Conservation (phyloP, 169 alveolate genomes). For the Pseudocohnilembus persalinus region DNA sequence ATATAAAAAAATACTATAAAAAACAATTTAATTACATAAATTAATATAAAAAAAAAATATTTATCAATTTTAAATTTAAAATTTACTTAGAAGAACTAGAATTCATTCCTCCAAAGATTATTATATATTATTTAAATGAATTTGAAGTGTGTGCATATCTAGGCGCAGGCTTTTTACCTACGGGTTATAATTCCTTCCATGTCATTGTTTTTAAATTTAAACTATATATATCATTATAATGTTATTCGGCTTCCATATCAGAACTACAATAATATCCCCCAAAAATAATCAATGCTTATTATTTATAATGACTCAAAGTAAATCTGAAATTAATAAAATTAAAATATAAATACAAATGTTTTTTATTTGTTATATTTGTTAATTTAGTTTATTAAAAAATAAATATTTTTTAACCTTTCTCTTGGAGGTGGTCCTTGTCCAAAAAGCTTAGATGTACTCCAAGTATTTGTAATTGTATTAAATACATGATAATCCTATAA, state of each 20-base stretch:
- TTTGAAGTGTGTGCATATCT: constrained; percentile 51
- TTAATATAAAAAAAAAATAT: no score
- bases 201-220: constrained; percentile 42
- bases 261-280: constrained; percentile 52
- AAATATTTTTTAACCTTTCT: constrained; percentile 28
- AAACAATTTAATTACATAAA: no score
- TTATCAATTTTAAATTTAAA: no score
- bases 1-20: no score
- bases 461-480: constrained; percentile 35
- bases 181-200: constrained; percentile 42
- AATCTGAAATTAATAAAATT: not conserved
- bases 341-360: no score
- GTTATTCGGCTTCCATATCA: constrained; percentile 42
- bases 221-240: constrained; percentile 42
- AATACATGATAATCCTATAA: constrained; percentile 46
- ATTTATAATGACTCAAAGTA: constrained; percentile 25
- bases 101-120: constrained; percentile 45
- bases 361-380: no score
- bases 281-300: constrained; percentile 28
- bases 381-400: no score
- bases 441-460: constrained; percentile 32
- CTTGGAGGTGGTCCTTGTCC: constrained; percentile 50
- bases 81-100: not conserved
- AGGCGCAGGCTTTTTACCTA: constrained; percentile 26
- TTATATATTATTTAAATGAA: constrained; percentile 31